phyloP scores from a whole-genome alignment of 352 stramenopile genomes.

The Pythium rhizo-oryzae region DNA sequence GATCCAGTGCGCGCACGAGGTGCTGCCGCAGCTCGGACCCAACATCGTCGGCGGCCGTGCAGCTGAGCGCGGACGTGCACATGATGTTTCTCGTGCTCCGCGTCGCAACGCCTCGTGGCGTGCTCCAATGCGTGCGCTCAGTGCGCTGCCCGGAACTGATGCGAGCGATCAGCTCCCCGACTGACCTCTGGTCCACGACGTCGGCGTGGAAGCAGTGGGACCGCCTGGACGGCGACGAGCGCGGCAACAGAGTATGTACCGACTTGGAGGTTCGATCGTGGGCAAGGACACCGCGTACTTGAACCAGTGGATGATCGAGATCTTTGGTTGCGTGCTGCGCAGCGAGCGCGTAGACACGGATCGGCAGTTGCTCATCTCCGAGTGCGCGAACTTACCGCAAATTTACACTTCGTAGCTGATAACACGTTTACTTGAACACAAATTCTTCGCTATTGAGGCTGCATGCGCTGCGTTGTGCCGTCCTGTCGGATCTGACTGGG shows the following conservation, averaged over 20 bases:
- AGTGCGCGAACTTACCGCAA: neutral
- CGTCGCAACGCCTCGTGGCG: neutral
- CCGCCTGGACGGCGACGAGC: neutral
- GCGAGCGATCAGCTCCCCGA: neutral
- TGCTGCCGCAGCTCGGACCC: neutral
- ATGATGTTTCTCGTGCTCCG: neutral
- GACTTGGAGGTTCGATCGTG: neutral
- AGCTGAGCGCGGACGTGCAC: neutral
- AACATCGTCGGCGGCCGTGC: neutral
- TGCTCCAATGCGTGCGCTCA: neutral
- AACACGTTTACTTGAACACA: too few species aligned
- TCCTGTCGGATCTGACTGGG: too few species aligned
- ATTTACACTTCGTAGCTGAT: too few species aligned
- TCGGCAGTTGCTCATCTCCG: neutral
- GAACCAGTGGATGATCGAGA: too few species aligned
- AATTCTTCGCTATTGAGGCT: neutral
- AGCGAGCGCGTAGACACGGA: neutral
- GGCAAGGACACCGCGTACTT: too few species aligned
- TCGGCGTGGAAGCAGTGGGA: conserved; percentile 8
- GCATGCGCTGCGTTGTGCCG: too few species aligned
- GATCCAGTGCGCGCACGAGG: neutral
- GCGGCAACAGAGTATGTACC: neutral
- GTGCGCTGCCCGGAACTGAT: neutral
- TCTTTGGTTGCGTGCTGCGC: too few species aligned
- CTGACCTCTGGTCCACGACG: neutral